These are phyloP conservation scores for Pythium myriotylum DNA, from an alignment of 352 stramenopile genomes.

Conservation along the genomic window DNA sequence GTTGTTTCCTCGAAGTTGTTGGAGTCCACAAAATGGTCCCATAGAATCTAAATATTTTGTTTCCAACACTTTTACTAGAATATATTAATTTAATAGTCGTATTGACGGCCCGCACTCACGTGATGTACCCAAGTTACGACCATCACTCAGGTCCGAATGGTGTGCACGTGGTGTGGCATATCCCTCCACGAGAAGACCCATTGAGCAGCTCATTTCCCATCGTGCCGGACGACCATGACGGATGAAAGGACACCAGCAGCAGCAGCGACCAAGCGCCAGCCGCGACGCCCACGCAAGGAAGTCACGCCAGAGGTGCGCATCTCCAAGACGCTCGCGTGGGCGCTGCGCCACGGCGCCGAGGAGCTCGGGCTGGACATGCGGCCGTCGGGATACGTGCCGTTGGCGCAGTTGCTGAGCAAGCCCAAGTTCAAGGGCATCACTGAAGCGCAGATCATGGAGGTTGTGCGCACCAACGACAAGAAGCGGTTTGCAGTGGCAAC, in stretches of 20 bases:
- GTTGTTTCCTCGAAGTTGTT: neutral
- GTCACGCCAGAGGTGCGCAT: slow-evolving; percentile 58
- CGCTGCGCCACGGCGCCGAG: slow-evolving; percentile 71
- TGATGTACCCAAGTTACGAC: neutral
- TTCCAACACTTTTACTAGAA: neutral
- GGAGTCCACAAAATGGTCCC: too few relatives aligned
- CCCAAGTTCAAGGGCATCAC: slow-evolving; percentile 57
- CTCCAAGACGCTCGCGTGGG: slow-evolving; percentile 80
- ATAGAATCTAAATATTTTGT: too few relatives aligned
- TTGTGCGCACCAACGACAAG: slow-evolving; percentile 72
- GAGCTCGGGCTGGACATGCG: slow-evolving; percentile 73
- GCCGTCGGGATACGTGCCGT: slow-evolving; percentile 63
- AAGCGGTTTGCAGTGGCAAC: slow-evolving; percentile 75
- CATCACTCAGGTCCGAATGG: neutral
- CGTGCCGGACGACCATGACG: neutral
- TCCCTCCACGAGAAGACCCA: neutral
- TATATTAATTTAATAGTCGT: neutral
- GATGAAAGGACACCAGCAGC: neutral
- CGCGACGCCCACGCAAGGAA: slow-evolving; percentile 4
- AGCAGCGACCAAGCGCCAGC: neutral
- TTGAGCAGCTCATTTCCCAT: neutral
- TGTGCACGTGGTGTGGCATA: neutral
- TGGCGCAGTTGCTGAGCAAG: slow-evolving; percentile 52
- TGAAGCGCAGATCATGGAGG: slow-evolving; percentile 59
- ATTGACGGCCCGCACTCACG: neutral